A percentile compares a stretch with the other conserved stretches of the same genome.
These are phyloP conservation scores for Pseudozyma tsukubaensis DNA, from an alignment of 1,284 basidiomycete genomes.

Conservation along the genomic window DNA sequence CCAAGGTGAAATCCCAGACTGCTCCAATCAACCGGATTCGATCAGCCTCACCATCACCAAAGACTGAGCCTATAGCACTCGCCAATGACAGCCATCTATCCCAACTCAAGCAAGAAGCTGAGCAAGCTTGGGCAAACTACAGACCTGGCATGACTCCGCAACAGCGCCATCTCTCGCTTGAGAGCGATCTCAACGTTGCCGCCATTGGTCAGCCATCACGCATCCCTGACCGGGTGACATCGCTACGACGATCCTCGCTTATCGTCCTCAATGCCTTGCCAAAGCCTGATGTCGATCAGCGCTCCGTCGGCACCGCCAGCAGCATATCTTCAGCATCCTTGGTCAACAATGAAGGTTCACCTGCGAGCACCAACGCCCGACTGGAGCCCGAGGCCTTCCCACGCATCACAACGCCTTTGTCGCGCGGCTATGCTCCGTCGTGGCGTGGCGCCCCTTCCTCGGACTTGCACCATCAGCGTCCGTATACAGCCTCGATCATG, in stretches of 20 bases:
- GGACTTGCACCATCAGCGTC: constrained; percentile 22
- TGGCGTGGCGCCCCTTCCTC: constrained; percentile 12
- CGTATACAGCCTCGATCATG: constrained; percentile 40
- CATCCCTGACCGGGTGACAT: constrained; percentile 26
- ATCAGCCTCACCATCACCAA: background rate
- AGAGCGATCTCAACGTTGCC: background rate
- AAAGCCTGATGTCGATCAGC: background rate
- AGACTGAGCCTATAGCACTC: background rate
- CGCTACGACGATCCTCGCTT: constrained; percentile 24
- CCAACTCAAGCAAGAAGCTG: constrained; percentile 41
- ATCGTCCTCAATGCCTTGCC: constrained; percentile 22
- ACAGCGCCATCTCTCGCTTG: constrained; percentile 1
- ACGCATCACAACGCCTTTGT: constrained; percentile 12
- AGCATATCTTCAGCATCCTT: constrained; percentile 13
- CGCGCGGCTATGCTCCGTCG: constrained; percentile 8
- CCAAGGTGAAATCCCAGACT: background rate
- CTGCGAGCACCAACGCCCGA: constrained; percentile 4
- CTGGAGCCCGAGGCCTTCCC: constrained; percentile 13
- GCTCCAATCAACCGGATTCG: background rate
- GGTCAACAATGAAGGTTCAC: constrained; percentile 1
- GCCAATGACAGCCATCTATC: constrained; percentile 7
- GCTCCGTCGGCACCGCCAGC: constrained; percentile 9
- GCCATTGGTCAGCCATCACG: constrained; percentile 11
- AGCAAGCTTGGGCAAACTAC: constrained; percentile 31
- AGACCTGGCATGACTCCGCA: constrained; percentile 23